These are phyloP conservation scores for Raphanus raphanistrum DNA, from an alignment of 345 rosid species.

Conservation along the genomic window DNA sequence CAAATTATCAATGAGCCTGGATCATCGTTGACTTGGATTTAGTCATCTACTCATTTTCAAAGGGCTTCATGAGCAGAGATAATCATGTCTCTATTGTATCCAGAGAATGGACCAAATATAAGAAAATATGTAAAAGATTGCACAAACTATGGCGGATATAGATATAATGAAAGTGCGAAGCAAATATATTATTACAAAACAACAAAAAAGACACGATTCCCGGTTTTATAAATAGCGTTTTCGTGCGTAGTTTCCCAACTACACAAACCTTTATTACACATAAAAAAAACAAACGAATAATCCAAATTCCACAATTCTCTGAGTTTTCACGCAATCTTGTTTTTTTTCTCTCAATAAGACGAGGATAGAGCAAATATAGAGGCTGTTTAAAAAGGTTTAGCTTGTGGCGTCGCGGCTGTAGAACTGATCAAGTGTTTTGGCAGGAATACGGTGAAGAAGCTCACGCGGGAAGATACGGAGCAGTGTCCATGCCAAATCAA, in stretches of 20 bases:
- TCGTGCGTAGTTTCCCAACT: constrained; percentile 10
- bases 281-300: constrained; percentile 5
- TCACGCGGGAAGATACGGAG: constrained; percentile 99
- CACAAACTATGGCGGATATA: neutral
- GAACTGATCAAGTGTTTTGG: constrained; percentile 86
- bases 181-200: constrained; percentile 26
- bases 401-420: constrained; percentile 72
- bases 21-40: neutral
- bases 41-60: neutral
- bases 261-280: constrained; percentile 34
- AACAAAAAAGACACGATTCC: constrained; percentile 22
- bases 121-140: neutral
- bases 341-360: constrained; percentile 20
- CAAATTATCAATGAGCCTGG: neutral
- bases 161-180: neutral
- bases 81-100: neutral
- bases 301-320: constrained; percentile 21
- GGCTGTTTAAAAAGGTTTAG: constrained; percentile 15
- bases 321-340: constrained; percentile 18
- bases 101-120: neutral
- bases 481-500: constrained; percentile 94
- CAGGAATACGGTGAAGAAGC: constrained; percentile 98
- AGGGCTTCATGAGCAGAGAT: neutral
- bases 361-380: constrained; percentile 15
- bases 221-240: constrained; percentile 7